These are phyloP conservation scores for Suillus ampliporus DNA, from an alignment of 768 basidiomycete species.

Conservation along the genomic window DNA sequence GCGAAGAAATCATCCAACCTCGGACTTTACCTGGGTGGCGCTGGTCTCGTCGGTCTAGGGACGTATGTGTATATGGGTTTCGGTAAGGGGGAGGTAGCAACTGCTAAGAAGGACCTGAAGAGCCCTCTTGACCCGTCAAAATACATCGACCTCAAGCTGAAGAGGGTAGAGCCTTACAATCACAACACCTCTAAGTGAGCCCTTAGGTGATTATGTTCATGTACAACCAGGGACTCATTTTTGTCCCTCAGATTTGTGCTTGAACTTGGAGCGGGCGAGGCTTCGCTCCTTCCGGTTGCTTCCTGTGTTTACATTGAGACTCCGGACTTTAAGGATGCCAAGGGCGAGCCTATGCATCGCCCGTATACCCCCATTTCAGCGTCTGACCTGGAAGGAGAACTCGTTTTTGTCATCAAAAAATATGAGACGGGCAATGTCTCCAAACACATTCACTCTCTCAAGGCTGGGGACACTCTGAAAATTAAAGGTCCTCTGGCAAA, in stretches of 20 bases:
- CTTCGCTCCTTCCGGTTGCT: slow-evolving; percentile 78
- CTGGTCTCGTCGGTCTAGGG: slow-evolving; percentile 49
- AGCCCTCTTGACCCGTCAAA: slow-evolving; percentile 78
- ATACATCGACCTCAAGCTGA: slow-evolving; percentile 82
- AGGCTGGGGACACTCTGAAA: slow-evolving; percentile 80
- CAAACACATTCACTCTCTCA: slow-evolving; percentile 79
- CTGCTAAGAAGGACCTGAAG: slow-evolving; percentile 51
- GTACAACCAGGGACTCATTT: slow-evolving; percentile 6
- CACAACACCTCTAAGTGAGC: slow-evolving; percentile 86
- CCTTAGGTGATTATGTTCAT: background rate
- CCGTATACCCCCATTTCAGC: slow-evolving; percentile 94
- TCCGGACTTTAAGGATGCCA: slow-evolving; percentile 69
- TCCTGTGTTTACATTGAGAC: slow-evolving; percentile 82
- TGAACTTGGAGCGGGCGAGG: slow-evolving; percentile 77
- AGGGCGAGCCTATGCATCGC: slow-evolving; percentile 87
- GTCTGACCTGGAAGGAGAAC: slow-evolving; percentile 73
- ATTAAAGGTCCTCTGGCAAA: slow-evolving; percentile 94
- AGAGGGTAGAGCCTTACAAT: slow-evolving; percentile 85
- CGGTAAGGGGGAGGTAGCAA: slow-evolving; percentile 37
- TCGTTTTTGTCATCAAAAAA: slow-evolving; percentile 85
- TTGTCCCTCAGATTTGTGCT: slow-evolving; percentile 67
- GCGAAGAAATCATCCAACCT: slow-evolving; percentile 54
- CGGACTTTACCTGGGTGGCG: slow-evolving; percentile 54
- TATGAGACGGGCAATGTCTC: slow-evolving; percentile 85
- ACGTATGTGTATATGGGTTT: slow-evolving; percentile 58